A percentile compares a stretch with the other conserved stretches of the same genome.
These are phyloP conservation scores for Hyaloperonospora arabidopsidis DNA, from an alignment of 352 stramenopile species.

Conservation along the genomic window DNA sequence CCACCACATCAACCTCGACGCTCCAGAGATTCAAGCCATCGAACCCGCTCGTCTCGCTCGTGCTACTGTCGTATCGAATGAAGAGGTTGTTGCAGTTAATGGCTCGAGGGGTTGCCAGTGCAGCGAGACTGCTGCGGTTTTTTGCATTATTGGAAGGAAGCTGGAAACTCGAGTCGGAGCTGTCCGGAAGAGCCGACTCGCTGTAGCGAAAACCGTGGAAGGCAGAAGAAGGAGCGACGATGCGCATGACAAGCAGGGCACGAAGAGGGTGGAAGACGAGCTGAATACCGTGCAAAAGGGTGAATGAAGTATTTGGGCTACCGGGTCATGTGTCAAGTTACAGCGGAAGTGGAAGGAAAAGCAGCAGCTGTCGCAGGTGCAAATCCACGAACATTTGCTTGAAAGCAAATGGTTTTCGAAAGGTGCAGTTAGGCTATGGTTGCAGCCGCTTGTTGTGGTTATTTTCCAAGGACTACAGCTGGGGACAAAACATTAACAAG, in stretches of 20 bases:
- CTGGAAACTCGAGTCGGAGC: slow-evolving; percentile 37
- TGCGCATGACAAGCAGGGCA: slow-evolving; percentile 12
- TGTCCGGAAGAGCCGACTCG: slow-evolving; percentile 44
- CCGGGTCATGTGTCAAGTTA: too few species aligned
- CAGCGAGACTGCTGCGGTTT: slow-evolving; percentile 53
- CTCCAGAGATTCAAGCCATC: slow-evolving; percentile 55
- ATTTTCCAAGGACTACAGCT: too few species aligned
- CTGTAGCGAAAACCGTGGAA: slow-evolving; percentile 33
- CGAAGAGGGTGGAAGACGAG: too few species aligned
- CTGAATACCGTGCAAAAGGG: too few species aligned
- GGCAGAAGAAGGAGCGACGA: slow-evolving; percentile 18
- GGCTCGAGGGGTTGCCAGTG: slow-evolving; percentile 30
- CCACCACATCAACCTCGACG: slow-evolving; percentile 34
- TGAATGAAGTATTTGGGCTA: too few species aligned
- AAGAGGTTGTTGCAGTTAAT: slow-evolving; percentile 19
- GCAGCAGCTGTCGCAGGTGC: too few species aligned
- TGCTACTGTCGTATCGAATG: slow-evolving; percentile 40
- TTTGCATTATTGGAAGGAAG: slow-evolving; percentile 33
- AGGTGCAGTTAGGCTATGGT: too few species aligned
- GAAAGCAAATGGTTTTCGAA: too few species aligned
- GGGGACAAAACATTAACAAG: too few species aligned
- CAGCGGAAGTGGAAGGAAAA: too few species aligned
- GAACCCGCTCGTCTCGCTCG: slow-evolving; percentile 56
- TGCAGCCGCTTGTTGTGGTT: too few species aligned
- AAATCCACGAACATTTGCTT: too few species aligned